Evolutionary conservation across 192 early-diverging fungal genomes (phyloP).

Genomic region (Podila epigama): DNA sequence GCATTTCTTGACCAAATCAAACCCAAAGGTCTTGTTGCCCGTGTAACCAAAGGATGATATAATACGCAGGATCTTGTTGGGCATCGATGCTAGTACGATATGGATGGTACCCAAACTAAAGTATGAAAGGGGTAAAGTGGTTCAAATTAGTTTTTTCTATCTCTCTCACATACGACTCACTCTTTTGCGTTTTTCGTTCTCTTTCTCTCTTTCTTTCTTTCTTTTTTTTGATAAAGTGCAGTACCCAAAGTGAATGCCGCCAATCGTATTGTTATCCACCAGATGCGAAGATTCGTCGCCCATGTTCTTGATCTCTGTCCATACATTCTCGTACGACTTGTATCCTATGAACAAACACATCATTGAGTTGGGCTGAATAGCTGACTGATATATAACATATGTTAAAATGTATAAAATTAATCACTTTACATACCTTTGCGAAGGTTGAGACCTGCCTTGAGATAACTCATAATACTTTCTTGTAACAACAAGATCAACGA

Average conservation of each 20-base stretch:
- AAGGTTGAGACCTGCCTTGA: conserved; percentile 61
- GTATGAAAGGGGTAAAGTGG: not conserved
- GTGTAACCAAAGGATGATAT: conserved; percentile 63
- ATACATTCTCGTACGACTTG: conserved; percentile 58
- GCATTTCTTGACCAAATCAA: conserved; percentile 57
- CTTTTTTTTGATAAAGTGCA: not conserved
- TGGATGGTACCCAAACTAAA: conserved; percentile 51
- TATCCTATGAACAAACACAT: conserved; percentile 36
- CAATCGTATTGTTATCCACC: conserved; percentile 60
- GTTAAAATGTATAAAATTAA: not conserved
- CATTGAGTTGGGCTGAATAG: not conserved
- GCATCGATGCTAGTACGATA: conserved; percentile 55
- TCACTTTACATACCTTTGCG: conserved; percentile 49
- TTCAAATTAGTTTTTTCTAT: not conserved
- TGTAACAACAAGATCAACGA: conserved; percentile 55
- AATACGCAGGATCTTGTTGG: conserved; percentile 55
- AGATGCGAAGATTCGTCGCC: conserved; percentile 41
- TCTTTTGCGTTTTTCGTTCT: not conserved
- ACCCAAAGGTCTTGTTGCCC: conserved; percentile 61
- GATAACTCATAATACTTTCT: conserved; percentile 61
- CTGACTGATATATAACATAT: not conserved
- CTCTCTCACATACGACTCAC: too few relatives aligned
- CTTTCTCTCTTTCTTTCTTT: not conserved
- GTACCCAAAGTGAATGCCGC: conserved; percentile 64
- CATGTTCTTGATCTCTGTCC: conserved; percentile 59